A percentile compares a stretch with the other conserved stretches of the same genome.
These are phyloP conservation scores for Cyberlindnera sargentensis DNA, from an alignment of 805 yeast species.

Conservation along the genomic window DNA sequence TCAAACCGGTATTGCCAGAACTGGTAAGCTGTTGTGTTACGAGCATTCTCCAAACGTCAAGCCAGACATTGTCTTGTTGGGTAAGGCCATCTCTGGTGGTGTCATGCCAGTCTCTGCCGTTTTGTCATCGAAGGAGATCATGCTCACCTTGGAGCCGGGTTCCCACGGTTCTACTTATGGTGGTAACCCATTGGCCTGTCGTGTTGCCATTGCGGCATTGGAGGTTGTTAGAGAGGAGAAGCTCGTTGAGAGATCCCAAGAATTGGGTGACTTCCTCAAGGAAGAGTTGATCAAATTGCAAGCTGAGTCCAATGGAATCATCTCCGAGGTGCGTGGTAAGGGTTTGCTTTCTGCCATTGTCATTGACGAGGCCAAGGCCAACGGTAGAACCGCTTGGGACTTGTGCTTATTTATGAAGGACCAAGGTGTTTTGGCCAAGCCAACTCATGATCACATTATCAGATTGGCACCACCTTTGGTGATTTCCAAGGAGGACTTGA, in stretches of 20 bases:
- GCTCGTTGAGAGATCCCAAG: constrained; percentile 68
- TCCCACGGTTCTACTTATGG: constrained; percentile 98
- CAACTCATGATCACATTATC: constrained; percentile 92
- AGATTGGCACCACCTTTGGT: constrained; percentile 96
- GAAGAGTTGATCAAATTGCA: constrained; percentile 48
- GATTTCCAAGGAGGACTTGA: constrained; percentile 78
- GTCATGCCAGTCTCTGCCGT: constrained; percentile 90
- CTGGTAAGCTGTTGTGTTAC: constrained; percentile 88
- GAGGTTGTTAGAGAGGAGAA: constrained; percentile 85
- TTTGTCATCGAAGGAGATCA: constrained; percentile 79
- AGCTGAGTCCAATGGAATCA: constrained; percentile 45
- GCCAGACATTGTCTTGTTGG: constrained; percentile 86
- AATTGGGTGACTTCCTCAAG: constrained; percentile 65
- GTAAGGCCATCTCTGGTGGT: constrained; percentile 96
- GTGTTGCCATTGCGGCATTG: constrained; percentile 89
- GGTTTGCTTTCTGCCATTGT: constrained; percentile 90
- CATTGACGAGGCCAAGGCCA: constrained; percentile 74
- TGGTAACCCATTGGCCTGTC: constrained; percentile 92
- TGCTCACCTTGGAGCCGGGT: constrained; percentile 88
- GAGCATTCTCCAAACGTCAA: constrained; percentile 74
- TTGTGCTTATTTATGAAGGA: constrained; percentile 84
- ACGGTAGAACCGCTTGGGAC: constrained; percentile 95
- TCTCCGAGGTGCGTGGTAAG: constrained; percentile 52
- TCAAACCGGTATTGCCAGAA: constrained; percentile 96
- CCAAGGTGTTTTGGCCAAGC: constrained; percentile 88